These are phyloP conservation scores for Punctularia strigosozonata DNA, from an alignment of 768 basidiomycete genomes.

Conservation along the genomic window DNA sequence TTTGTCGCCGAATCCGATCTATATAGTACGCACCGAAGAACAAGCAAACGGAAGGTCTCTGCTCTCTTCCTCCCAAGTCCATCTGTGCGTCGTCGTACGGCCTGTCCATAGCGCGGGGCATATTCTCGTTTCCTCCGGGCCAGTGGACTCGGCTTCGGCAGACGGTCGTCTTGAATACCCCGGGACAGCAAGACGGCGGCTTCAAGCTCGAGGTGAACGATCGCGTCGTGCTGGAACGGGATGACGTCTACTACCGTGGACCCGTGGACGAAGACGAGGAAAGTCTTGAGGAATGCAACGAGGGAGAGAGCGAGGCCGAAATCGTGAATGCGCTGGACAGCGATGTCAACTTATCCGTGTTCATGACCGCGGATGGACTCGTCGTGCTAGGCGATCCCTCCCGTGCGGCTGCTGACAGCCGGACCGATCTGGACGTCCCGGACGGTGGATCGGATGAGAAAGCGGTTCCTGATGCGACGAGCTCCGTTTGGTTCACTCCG, in stretches of 20 bases:
- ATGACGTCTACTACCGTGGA: slow-evolving; percentile 54
- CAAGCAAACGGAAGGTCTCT: slow-evolving; percentile 49
- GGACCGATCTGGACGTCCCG: no score
- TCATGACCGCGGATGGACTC: no score
- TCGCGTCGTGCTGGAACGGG: slow-evolving; percentile 32
- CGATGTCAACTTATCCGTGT: no score
- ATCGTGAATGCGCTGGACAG: slow-evolving; percentile 2
- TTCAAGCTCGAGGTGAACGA: slow-evolving; percentile 62
- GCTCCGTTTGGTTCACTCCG: no score
- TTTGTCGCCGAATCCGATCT: not conserved
- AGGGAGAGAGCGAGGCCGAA: no score
- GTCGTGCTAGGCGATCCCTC: no score
- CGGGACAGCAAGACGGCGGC: slow-evolving; percentile 53
- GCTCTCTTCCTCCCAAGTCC: slow-evolving; percentile 41
- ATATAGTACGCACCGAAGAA: slow-evolving; percentile 65
- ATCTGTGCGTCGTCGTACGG: slow-evolving; percentile 60
- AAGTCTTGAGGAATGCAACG: slow-evolving; percentile 12
- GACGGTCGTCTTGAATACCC: slow-evolving; percentile 61
- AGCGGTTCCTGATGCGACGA: no score
- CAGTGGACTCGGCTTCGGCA: slow-evolving; percentile 67
- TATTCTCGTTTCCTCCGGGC: slow-evolving; percentile 50
- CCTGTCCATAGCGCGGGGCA: slow-evolving; percentile 62
- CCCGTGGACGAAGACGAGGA: not conserved
- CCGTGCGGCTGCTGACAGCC: no score
- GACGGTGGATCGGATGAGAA: no score